These are phyloP conservation scores for Boletus subparvulus DNA, from an alignment of 768 basidiomycete species.

Conservation along the genomic window DNA sequence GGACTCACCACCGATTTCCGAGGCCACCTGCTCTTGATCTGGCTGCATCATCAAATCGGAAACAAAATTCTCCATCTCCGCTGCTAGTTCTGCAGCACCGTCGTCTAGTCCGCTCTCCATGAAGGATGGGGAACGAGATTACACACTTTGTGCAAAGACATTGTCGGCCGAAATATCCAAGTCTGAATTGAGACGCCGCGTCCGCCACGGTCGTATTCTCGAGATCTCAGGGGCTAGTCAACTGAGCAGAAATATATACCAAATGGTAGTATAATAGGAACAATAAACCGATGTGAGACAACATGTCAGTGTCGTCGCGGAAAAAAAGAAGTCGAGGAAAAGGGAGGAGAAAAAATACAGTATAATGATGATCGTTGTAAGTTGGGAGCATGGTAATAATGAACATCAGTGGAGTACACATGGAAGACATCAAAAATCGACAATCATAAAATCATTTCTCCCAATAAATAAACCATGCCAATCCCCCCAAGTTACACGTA, in stretches of 20 bases:
- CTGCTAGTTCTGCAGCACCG: constrained; percentile 11
- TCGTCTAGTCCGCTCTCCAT: constrained; percentile 20
- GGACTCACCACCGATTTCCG: constrained; percentile 46
- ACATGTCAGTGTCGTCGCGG: too few relatives aligned
- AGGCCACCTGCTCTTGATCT: constrained; percentile 44
- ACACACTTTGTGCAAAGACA: constrained; percentile 5
- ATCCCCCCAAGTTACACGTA: background rate
- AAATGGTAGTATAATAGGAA: too few relatives aligned
- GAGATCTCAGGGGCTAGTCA: background rate
- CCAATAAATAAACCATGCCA: too few relatives aligned
- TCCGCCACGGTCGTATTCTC: background rate
- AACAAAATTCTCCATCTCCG: constrained; percentile 27
- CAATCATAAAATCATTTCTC: too few relatives aligned
- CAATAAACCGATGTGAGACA: too few relatives aligned
- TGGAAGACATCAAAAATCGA: too few relatives aligned
- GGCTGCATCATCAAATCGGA: constrained; percentile 33
- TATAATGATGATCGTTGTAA: too few relatives aligned
- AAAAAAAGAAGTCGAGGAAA: too few relatives aligned
- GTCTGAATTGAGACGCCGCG: constrained; percentile 6
- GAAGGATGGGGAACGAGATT: background rate
- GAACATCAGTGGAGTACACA: too few relatives aligned
- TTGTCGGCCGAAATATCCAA: background rate
- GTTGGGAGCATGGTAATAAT: too few relatives aligned
- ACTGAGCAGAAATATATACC: too few relatives aligned
- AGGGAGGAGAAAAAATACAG: too few relatives aligned